Base-by-base conservation (phyloP, 2,329 filamentous ascomycete species). In the Leptographium procerum region DNA sequence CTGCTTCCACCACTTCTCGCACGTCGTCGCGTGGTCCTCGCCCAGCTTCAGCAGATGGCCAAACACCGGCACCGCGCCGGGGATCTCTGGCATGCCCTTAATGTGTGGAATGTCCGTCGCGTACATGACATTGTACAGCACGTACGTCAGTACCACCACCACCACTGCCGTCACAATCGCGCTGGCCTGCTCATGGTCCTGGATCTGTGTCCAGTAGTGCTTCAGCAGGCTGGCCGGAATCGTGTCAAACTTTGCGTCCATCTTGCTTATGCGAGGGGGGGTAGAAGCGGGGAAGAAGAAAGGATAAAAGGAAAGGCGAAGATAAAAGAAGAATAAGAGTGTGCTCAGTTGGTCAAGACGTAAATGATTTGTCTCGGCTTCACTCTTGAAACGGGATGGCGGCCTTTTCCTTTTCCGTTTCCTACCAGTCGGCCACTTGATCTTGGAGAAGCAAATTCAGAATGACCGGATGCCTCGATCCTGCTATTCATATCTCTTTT, bases 31-130 rank as follows among this genome's bases (percentile, higher is more conserved):
- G 72, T 86, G 79, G 57, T 79, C 72, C 2, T 76, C 73, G 3
- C 83, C 82, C 8, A 87, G 73, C 64, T 85, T 79, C 1, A 85
- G 65, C 4, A 87, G 71, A 61, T 83, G 86, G 6, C 84, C 84
- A 63, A 87, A 83, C 10, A 87, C 65, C 4, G 82, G 83, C 5
- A 84, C 67, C 1, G 61, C 59, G 0, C 82, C 83, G 0, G 83
- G 82, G 48, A 85, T 77, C 63, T 85, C 81, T 2, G 82, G 81
- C 1, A 85, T 69, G 7, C 76, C 77, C 64, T 84, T 84, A 67
- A 85, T 83, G 65, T 81, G 82, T 6, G 82, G 77, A 0, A 75
- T 70, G 62, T 85, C 81, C 2, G 82, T 85, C 1, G 66, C 64
- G 55, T 73, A 74, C n/a, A 76, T 66, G 4, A 53, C 57, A 48